Evolutionary conservation across 208 protist genomes (phyloP).

Genomic region (Trypanosoma melophagium): DNA sequence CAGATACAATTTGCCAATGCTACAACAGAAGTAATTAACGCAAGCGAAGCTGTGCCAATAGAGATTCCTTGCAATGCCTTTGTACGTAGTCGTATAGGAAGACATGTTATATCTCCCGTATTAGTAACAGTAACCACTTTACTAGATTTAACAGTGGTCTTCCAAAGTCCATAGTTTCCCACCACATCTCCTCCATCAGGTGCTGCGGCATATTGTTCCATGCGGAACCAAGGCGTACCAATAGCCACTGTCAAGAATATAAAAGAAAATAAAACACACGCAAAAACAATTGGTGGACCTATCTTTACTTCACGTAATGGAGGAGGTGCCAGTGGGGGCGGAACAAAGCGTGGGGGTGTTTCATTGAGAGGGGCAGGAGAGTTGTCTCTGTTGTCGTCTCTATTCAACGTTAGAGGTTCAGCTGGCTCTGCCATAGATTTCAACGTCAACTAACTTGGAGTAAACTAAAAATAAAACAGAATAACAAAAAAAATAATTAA

Average conservation of each 20-base stretch:
- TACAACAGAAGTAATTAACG: constrained; percentile 38
- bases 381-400: too few species aligned
- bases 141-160: constrained; percentile 35
- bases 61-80: constrained; percentile 53
- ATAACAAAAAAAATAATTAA: too few species aligned
- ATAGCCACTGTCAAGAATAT: constrained; percentile 58
- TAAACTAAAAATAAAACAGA: too few species aligned
- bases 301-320: constrained; percentile 54
- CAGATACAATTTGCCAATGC: constrained; percentile 35
- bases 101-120: constrained; percentile 36
- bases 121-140: constrained; percentile 26
- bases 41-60: constrained; percentile 34
- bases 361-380: too few species aligned
- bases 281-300: constrained; percentile 35
- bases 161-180: constrained; percentile 51
- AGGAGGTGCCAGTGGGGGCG: constrained; percentile 35
- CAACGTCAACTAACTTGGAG: neutral
- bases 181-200: constrained; percentile 27
- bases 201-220: constrained; percentile 55
- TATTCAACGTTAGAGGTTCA: too few species aligned
- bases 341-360: neutral
- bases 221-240: constrained; percentile 62
- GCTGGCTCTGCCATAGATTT: neutral
- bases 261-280: constrained; percentile 37
- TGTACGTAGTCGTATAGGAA: constrained; percentile 38